Evolutionary conservation across 495 filamentous ascomycete species (phyloP), one percentile per base, ranked within the genome.

Genomic region (Xylaria castorea): DNA sequence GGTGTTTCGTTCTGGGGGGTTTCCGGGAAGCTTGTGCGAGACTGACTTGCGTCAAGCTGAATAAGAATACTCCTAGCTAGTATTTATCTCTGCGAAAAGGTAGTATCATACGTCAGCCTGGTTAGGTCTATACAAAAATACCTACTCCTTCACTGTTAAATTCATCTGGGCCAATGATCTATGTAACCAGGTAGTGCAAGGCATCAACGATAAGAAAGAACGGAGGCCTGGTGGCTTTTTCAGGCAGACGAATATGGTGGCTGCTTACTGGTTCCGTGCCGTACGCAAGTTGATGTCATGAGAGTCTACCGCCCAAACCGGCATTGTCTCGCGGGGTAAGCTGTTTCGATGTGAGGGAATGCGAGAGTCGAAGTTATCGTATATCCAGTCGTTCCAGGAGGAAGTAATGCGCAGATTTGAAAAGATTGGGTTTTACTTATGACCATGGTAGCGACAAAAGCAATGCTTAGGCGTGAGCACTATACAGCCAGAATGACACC

Each of bases 191-290:
- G 25, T 30, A 11, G 27, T 7, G 14, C 53, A 57, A 27, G 27
- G 25, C 27, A 12, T 57, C 53, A 18, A 32, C 38, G 71, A 64
- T 65, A 75, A 42, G 38, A 42, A 75, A 42, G 38, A 42, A 42
- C 57, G 58, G 75, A 66, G 7, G 73, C 36, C 62, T 75, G 71
- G 57, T 75, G 73, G 22, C 40, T 65, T 65, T 36, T 48, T 32
- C 62, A 48, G 62, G 62, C 62, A 65, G 62, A 65, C 18, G 40
- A 34, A 65, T 65, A 65, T 30, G 8, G 62, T 11, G 42, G 42
- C 30, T 25, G 40, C 42, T 48, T 30, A 65, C 48, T 65, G 62
- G 62, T 50, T 34, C 61, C 2, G 53, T 55, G 51, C 51, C 11
- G 51, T 22, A 57, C 14, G 27, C 16, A 57, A 32, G 53, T 32